Percentiles rank a stretch among this genome's conserved stretches.
Conservation (phyloP, 2,329 filamentous ascomycete genomes). For the Huntiella savannae region DNA sequence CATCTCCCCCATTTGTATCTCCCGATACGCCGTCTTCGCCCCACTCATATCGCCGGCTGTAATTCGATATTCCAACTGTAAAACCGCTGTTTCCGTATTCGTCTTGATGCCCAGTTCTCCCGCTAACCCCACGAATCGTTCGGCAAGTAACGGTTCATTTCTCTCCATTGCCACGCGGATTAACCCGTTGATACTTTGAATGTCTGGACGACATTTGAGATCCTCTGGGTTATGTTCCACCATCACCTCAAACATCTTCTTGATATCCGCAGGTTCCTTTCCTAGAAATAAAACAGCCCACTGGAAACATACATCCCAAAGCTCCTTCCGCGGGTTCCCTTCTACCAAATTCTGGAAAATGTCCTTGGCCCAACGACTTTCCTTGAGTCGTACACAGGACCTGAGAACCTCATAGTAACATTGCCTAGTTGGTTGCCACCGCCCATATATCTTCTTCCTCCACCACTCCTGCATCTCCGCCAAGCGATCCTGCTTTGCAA, state of each 20-base stretch:
- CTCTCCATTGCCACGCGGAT: constrained; percentile 53
- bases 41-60: constrained; percentile 52
- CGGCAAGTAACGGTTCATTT: constrained; percentile 50
- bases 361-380: constrained; percentile 41
- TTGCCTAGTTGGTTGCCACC: constrained; percentile 22
- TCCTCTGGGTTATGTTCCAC: constrained; percentile 27
- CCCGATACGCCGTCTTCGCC: constrained; percentile 45
- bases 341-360: constrained; percentile 36
- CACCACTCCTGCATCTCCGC: constrained; percentile 52
- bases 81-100: constrained; percentile 49
- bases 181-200: constrained; percentile 56
- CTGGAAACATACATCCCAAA: constrained; percentile 55
- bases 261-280: constrained; percentile 52
- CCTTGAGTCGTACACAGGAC: constrained; percentile 39
- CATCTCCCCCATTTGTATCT: constrained; percentile 29
- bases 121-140: constrained; percentile 52
- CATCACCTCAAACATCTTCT: constrained; percentile 54
- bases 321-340: constrained; percentile 28
- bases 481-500: constrained; percentile 36
- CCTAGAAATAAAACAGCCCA: constrained; percentile 54
- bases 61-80: constrained; percentile 63
- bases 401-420: constrained; percentile 37
- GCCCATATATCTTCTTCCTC: constrained; percentile 28
- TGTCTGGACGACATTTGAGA: constrained; percentile 36
- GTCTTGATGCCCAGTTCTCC: constrained; percentile 44